A percentile compares a stretch with the other conserved stretches of the same genome.
Evolutionary conservation across 2,329 filamentous ascomycete species (phyloP).

Genomic region (Trichoderma sp.): DNA sequence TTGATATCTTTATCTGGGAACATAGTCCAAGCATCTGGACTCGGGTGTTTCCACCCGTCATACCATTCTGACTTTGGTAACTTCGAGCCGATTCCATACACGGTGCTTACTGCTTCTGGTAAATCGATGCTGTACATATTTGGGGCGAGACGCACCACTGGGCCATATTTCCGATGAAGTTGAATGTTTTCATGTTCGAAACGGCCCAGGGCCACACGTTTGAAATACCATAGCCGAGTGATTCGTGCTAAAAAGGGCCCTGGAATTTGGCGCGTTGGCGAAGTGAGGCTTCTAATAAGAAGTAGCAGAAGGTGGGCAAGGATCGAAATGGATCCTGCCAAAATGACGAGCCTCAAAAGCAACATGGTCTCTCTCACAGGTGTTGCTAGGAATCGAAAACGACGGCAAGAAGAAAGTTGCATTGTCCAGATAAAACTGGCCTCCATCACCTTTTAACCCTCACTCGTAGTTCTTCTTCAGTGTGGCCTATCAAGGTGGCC

Average conservation of each 20-base stretch:
- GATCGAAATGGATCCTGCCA: background rate
- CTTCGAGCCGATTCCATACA: slow-evolving; percentile 41
- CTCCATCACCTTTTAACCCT: background rate
- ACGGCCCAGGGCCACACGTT: slow-evolving; percentile 33
- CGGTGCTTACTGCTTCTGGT: slow-evolving; percentile 34
- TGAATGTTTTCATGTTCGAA: slow-evolving; percentile 41
- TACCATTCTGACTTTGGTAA: slow-evolving; percentile 30
- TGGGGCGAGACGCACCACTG: slow-evolving; percentile 40
- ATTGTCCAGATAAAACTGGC: background rate
- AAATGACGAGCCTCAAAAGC: background rate
- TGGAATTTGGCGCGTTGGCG: slow-evolving; percentile 27
- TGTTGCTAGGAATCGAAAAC: background rate
- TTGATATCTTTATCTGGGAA: slow-evolving; percentile 33
- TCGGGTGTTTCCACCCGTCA: slow-evolving; percentile 25
- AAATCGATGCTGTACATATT: slow-evolving; percentile 41
- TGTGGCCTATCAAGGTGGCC: background rate
- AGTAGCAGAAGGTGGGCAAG: background rate
- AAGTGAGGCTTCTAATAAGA: background rate
- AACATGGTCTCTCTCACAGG: background rate
- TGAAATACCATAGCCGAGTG: slow-evolving; percentile 43
- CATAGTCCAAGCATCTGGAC: slow-evolving; percentile 26
- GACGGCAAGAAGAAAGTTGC: background rate
- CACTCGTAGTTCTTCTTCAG: background rate
- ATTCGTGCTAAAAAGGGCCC: slow-evolving; percentile 45
- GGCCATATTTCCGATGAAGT: slow-evolving; percentile 40